Evolutionary conservation across 257 asterid genomes (phyloP).

Genomic region (Haberlea rhodopensis): DNA sequence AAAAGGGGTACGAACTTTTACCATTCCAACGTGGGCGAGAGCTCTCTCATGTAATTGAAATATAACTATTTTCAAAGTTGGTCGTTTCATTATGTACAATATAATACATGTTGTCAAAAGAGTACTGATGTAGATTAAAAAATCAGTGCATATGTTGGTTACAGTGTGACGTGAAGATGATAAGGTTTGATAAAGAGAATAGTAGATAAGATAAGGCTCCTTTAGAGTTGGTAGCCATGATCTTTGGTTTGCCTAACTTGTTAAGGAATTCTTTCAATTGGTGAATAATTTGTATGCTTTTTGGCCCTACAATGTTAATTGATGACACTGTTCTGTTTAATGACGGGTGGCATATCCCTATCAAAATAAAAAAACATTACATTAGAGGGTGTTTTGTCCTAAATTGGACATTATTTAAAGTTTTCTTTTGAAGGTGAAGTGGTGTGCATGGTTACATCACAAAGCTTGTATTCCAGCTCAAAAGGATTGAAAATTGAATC

Average conservation of each 20-base stretch:
- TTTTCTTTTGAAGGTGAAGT: neutral
- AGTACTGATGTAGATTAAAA: too few species aligned
- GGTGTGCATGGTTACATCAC: slow-evolving; percentile 26
- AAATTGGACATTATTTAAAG: neutral
- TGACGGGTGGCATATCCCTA: neutral
- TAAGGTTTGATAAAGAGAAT: neutral
- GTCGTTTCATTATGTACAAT: too few species aligned
- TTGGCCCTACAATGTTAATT: neutral
- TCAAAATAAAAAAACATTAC: too few species aligned
- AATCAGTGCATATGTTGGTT: neutral
- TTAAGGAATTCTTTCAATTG: neutral
- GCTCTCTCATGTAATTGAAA: too few species aligned
- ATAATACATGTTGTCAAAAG: too few species aligned
- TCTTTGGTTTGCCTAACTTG: neutral
- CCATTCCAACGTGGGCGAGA: too few species aligned
- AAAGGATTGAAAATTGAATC: slow-evolving; percentile 11
- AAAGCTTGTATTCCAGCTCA: slow-evolving; percentile 29
- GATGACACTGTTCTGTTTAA: neutral
- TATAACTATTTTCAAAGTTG: too few species aligned
- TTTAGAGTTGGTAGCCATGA: neutral
- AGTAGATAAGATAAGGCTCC: neutral
- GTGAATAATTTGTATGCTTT: too few species aligned
- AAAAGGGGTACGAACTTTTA: too few species aligned
- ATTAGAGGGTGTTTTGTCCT: neutral
- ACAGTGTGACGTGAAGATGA: neutral